Conservation (phyloP, 1,284 basidiomycete species). For the Hemileia vastatrix region DNA sequence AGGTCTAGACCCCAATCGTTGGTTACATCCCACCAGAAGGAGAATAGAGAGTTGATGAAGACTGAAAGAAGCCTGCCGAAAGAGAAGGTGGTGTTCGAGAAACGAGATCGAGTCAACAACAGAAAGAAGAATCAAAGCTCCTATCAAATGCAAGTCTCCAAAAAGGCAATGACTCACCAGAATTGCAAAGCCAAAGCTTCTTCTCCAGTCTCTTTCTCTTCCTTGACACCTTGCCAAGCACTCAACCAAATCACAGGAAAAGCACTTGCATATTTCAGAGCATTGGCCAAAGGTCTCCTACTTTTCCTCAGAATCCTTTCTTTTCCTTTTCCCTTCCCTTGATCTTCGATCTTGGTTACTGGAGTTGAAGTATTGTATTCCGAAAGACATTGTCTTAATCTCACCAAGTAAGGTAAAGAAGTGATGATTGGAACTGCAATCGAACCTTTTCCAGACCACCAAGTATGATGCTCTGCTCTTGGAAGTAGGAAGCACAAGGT, state of each 20-base stretch:
- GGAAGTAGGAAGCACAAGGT: constrained; percentile 67
- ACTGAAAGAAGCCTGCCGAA: constrained; percentile 67
- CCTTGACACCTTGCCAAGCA: constrained; percentile 56
- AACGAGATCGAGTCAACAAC: too few relatives aligned
- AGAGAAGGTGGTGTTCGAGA: not conserved
- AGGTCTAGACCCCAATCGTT: constrained; percentile 94
- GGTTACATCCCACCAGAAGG: constrained; percentile 98
- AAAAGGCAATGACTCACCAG: constrained; percentile 53
- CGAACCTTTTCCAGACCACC: constrained; percentile 34
- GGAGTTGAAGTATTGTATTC: constrained; percentile 57
- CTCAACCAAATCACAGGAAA: constrained; percentile 97
- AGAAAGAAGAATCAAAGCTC: constrained; percentile 15
- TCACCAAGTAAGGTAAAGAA: constrained; percentile 80
- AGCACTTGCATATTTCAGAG: constrained; percentile 88
- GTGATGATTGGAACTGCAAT: constrained; percentile 4
- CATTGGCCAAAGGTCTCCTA: constrained; percentile 73
- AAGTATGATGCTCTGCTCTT: constrained; percentile 34
- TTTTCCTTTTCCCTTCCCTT: too few relatives aligned
- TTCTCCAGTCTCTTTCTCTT: constrained; percentile 12
- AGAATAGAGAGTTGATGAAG: constrained; percentile 79
- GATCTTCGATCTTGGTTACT: not conserved
- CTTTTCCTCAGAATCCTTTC: too few relatives aligned
- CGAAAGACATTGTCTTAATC: constrained; percentile 85
- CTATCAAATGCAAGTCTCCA: constrained; percentile 20
- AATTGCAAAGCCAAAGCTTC: constrained; percentile 54